Conservation (phyloP, 2,329 filamentous ascomycete species). For the Sporothrix dimorphospora region DNA sequence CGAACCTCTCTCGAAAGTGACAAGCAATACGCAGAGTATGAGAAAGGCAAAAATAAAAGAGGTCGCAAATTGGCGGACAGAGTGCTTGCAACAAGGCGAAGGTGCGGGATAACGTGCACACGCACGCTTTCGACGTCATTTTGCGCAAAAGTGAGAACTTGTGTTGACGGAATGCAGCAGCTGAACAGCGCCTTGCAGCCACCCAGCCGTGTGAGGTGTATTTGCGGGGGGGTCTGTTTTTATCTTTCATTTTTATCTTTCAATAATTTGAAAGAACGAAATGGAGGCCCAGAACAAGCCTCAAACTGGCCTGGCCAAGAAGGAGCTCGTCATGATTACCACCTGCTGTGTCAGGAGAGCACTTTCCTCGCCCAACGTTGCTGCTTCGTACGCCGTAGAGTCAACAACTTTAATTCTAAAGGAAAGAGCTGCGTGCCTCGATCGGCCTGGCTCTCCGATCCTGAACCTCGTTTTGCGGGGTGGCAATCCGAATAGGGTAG, state of each 20-base stretch:
- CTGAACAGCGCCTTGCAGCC: neutral
- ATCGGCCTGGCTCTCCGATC: constrained; percentile 28
- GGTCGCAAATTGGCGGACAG: neutral
- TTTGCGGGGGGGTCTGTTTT: neutral
- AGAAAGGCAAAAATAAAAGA: neutral
- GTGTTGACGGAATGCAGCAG: neutral
- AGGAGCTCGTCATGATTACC: neutral
- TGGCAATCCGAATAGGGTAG: constrained; percentile 11
- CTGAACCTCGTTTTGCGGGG: constrained; percentile 15
- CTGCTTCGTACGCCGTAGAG: neutral
- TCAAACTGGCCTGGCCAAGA: neutral
- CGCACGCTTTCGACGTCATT: constrained; percentile 4
- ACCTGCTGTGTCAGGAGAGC: neutral
- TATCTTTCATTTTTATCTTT: too few relatives aligned
- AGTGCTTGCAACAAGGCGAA: neutral
- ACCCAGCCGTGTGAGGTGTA: neutral
- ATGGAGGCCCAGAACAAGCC: neutral
- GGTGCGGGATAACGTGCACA: neutral
- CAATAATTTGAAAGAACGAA: neutral
- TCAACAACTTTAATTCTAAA: neutral
- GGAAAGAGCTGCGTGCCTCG: constrained; percentile 8
- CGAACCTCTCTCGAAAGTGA: neutral
- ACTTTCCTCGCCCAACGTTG: neutral
- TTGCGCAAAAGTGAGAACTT: neutral
- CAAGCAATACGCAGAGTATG: neutral